Conservation (phyloP, 2,329 filamentous ascomycete species). For the Fusarium annulatum region DNA sequence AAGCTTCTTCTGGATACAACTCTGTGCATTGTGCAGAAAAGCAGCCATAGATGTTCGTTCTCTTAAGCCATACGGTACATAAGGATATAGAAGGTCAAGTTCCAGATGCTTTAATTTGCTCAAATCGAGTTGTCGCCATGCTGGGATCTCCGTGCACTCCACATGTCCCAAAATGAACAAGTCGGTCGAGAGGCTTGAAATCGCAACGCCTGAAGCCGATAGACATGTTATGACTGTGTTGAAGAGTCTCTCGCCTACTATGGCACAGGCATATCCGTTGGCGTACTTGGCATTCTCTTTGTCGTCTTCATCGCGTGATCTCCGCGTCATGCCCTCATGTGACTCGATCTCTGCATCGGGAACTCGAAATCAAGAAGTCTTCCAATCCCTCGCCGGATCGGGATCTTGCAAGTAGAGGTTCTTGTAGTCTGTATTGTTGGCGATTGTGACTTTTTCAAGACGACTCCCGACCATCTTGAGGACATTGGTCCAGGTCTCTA, state of each 20-base stretch:
- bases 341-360: accelerated
- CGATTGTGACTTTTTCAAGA: neutral
- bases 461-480: neutral
- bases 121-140: neutral
- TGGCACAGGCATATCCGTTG: neutral
- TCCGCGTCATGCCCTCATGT: neutral
- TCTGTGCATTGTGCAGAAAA: neutral
- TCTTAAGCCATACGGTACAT: neutral
- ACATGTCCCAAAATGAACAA: neutral
- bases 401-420: neutral
- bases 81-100: accelerated
- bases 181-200: neutral
- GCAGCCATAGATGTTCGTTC: neutral
- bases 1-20: accelerated
- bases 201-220: neutral
- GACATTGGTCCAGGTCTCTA: neutral
- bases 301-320: neutral
- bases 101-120: neutral
- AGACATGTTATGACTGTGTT: neutral
- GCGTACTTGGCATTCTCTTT: accelerated
- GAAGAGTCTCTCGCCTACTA: neutral
- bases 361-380: neutral
- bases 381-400: neutral
- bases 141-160: neutral
- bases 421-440: accelerated